Evolutionary conservation across 257 asterid genomes (phyloP), one percentile per base, ranked within the genome.

Genomic region (Datura wrightii): DNA sequence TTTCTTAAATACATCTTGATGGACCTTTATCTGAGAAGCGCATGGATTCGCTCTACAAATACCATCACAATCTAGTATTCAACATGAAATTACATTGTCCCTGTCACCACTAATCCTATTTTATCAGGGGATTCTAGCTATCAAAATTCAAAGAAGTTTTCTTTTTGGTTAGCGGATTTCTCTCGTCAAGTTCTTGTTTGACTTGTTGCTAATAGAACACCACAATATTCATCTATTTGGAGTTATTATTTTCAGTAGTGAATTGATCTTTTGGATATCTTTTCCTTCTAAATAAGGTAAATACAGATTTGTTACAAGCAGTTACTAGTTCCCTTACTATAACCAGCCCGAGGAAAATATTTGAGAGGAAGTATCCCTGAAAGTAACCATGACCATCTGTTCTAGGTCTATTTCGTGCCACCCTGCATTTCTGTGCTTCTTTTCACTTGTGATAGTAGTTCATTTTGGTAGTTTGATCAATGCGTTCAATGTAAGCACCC

Each of bases 221-320:
- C 58, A 46, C 6, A n/a, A 72, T 31, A 19, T 72, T 46, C 42
- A 31, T 72, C 59, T 46, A 14, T 46, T 72, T 48, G 19, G 14
- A 46, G 39, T 46, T 72, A 19, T 44, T 46, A 46, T 46, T 46
- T 24, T 19, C 42, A 72, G 31, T 8, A 5, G 8, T 19, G 42
- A 19, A 72, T 72, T 72, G 42, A 72, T 72, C 59, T 50, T 24
- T 72, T 19, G 19, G 19, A 66, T 36, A 36, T 66, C 48, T 66
- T 72, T 72, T 72, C 58, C 59, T 72, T 72, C 59, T 46, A 46
- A 72, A 72, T 72, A 72, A 19, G 41, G 80, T 72, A 10, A 72
- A 19, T 46, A 19, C 19, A 72, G 41, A 72, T 10, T 48, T 46
- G 58, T 41, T 46, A 60, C 39, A 72, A 19, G 59, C 80, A 46